Percentiles rank a stretch among this genome's conserved stretches.
These are phyloP conservation scores for Tilletiopsis washingtonensis DNA, from an alignment of 1,284 basidiomycete genomes.

Conservation along the genomic window DNA sequence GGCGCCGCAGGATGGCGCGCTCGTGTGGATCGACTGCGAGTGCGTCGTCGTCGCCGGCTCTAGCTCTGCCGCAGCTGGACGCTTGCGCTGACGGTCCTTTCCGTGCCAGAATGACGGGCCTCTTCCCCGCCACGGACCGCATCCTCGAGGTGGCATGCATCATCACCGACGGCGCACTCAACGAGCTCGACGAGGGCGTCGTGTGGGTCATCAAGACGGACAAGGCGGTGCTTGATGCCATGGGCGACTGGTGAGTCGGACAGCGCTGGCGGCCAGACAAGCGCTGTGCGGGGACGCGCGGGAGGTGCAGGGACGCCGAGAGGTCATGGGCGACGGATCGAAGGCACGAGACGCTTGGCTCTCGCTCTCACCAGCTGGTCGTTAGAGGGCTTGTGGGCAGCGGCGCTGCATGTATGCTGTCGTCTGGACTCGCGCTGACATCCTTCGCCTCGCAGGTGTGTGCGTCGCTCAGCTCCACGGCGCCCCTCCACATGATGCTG, in stretches of 20 bases:
- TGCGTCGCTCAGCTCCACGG: no score
- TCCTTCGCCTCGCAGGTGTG: no score
- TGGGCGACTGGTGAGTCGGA: constrained; percentile 35
- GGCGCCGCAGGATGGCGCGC: constrained; percentile 55
- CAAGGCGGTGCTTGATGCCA: constrained; percentile 56
- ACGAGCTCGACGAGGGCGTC: constrained; percentile 64
- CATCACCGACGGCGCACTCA: constrained; percentile 70
- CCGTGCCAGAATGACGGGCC: constrained; percentile 59
- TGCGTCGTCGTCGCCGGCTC: constrained; percentile 11
- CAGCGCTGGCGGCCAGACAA: no score
- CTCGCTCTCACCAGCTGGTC: no score
- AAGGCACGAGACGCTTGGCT: no score
- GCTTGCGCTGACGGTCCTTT: neutral
- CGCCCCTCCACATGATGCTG: no score
- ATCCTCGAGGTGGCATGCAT: constrained; percentile 69
- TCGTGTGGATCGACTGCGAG: constrained; percentile 83
- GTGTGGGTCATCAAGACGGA: constrained; percentile 63
- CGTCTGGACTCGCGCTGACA: no score
- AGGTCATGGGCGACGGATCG: no score
- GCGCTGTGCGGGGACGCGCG: no score
- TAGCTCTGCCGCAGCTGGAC: neutral
- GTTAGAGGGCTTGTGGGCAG: no score
- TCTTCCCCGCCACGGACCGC: constrained; percentile 60
- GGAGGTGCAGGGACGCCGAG: no score
- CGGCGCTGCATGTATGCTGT: no score